Conservation (phyloP, 2,329 filamentous ascomycete genomes). For the Cordyceps fumosorosea region DNA sequence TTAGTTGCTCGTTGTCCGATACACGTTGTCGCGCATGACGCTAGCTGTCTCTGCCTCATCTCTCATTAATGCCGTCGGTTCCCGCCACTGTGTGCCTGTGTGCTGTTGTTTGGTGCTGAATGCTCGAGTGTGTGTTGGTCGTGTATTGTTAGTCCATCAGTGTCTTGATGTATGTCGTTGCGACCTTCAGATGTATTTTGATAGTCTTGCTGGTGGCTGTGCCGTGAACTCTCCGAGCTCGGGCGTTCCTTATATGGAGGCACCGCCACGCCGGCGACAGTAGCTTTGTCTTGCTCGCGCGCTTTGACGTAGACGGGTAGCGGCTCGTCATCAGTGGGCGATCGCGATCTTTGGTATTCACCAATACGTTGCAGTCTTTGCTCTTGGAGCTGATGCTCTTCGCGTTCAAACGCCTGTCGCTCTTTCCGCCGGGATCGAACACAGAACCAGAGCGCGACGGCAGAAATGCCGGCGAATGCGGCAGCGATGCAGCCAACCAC, state of each 20-base stretch:
- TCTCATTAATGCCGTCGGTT: background rate
- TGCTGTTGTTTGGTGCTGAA: background rate
- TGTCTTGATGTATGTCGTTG: background rate
- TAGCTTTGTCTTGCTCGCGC: slow-evolving; percentile 3
- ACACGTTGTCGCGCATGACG: background rate
- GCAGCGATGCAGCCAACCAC: slow-evolving; percentile 9
- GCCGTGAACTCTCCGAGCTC: slow-evolving; percentile 7
- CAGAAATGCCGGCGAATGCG: background rate
- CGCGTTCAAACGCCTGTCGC: background rate
- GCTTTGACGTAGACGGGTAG: slow-evolving; percentile 8
- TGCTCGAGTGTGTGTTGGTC: background rate
- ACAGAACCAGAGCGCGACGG: background rate
- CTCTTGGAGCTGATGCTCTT: slow-evolving; percentile 9
- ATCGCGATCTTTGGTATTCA: slow-evolving; percentile 7
- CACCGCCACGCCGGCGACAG: background rate
- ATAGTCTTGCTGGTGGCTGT: background rate
- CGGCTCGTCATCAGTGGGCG: slow-evolving; percentile 6
- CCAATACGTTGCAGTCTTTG: slow-evolving; percentile 3
- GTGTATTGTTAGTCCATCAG: background rate
- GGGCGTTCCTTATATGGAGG: slow-evolving; percentile 10
- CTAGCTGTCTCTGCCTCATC: background rate
- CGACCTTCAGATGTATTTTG: background rate
- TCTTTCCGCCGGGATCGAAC: background rate
- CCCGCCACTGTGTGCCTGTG: background rate
- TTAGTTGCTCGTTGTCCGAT: background rate